Conservation (phyloP, 129 eudicot genomes). For the Pseudognaphalium luteoalbum region DNA sequence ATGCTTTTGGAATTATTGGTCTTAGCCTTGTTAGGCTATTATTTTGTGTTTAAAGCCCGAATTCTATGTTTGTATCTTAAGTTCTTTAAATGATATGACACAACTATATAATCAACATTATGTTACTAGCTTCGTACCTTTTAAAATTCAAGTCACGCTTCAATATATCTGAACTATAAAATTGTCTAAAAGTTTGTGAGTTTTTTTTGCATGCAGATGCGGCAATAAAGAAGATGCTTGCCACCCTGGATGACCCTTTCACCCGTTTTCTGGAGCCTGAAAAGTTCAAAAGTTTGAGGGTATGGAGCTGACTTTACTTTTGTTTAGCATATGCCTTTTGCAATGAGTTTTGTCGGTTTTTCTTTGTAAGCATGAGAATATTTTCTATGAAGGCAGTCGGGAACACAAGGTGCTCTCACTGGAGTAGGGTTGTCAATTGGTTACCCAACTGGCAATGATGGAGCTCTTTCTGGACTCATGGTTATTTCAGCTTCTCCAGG, state of each 20-base stretch:
- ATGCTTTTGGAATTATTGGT: slow-evolving; percentile 21
- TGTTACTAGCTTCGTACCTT: background rate
- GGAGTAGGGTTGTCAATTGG: slow-evolving; percentile 98
- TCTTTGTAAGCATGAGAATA: slow-evolving; percentile 29
- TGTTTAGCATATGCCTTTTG: slow-evolving; percentile 2
- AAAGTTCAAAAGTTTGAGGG: slow-evolving; percentile 89
- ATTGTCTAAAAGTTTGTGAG: slow-evolving; percentile 16
- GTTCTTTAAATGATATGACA: too few species aligned
- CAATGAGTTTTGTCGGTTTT: slow-evolving; percentile 7
- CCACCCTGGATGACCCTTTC: slow-evolving; percentile 92
- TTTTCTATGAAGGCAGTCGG: slow-evolving; percentile 97
- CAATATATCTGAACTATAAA: background rate
- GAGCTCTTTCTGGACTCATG: slow-evolving; percentile 71
- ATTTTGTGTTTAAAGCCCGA: background rate
- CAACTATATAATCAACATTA: background rate
- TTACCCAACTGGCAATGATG: slow-evolving; percentile 65
- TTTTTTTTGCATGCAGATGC: slow-evolving; percentile 48
- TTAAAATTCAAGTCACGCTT: background rate
- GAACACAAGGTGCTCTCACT: slow-evolving; percentile 83
- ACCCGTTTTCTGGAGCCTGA: slow-evolving; percentile 96
- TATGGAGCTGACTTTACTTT: slow-evolving; percentile 39
- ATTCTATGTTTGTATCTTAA: background rate
- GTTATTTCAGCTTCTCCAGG: slow-evolving; percentile 95
- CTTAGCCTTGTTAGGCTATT: background rate
- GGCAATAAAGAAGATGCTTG: slow-evolving; percentile 92